Evolutionary conservation across 2,329 filamentous ascomycete species (phyloP), one percentile per base, ranked within the genome.

Genomic region (Sporothrix globosa): DNA sequence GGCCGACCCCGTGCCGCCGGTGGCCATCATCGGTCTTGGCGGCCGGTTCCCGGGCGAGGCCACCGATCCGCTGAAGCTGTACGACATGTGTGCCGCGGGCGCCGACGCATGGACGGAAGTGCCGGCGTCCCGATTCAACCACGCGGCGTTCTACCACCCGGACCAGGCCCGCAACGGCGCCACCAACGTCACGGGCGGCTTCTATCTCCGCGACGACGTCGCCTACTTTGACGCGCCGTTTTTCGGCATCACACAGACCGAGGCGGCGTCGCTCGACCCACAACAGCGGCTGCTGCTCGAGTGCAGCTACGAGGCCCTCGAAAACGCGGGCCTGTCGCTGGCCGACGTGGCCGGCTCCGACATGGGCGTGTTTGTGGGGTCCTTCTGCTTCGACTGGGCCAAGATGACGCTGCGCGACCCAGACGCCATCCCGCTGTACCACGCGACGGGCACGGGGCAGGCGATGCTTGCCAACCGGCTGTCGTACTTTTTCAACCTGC

Each of bases 401-500:
- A 72, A 73, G 65, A 58, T 74, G 2, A 70, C 72, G 17, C 70
- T 72, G 11, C 69, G 71, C 34, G 75, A 78, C 21, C 73, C 74
- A n/a, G 75, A 52, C 67, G 76, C 53, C 39, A 70, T 17, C 19
- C 75, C 53, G 70, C 77, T 77, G 60, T 80, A 81, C 72, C 72
- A 76, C 44, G 76, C 78, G 9, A 80, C 80, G 0, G 81, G 81
- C 65, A 78, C 74, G 0, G 75, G 76, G 1, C 74, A 77, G 30
- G 76, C 77, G 7, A 80, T 82, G 66, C 68, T 80, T 24, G 77
- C 81, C 0, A 83, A 83, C 71, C 77, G 82, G 6, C 72, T 83
- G 1, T 82, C 79, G 0, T 81, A 81, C 70, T 80, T 78, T 67
- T 82, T 81, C 60, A 78, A 84, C 71, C 75, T 83, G 46, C 75